These are phyloP conservation scores for Blastocystis hominis DNA, from an alignment of 352 stramenopile genomes.

Conservation along the genomic window DNA sequence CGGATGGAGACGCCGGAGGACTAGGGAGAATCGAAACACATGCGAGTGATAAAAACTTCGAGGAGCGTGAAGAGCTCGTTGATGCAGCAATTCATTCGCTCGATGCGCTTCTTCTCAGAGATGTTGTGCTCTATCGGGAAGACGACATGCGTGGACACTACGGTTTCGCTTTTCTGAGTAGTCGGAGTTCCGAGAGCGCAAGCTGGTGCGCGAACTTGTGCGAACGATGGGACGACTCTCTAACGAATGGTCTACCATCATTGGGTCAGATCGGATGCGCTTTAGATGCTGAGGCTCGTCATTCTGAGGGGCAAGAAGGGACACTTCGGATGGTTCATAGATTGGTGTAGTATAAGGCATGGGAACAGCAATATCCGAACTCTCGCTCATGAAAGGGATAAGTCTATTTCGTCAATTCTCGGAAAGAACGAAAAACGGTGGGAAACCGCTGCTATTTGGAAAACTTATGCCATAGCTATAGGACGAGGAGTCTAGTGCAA, in stretches of 20 bases:
- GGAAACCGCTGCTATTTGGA: background rate
- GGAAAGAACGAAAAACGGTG: background rate
- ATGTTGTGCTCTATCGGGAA: constrained; percentile 54
- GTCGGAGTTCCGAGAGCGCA: background rate
- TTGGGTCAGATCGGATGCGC: background rate
- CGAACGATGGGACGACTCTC: background rate
- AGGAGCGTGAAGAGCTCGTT: constrained; percentile 49
- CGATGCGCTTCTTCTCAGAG: constrained; percentile 55
- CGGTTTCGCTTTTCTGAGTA: constrained; percentile 14
- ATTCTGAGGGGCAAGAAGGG: too few species aligned
- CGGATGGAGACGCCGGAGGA: constrained; percentile 41
- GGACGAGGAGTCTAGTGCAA: background rate
- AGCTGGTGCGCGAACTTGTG: background rate
- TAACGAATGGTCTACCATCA: background rate
- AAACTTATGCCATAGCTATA: constrained; percentile 47
- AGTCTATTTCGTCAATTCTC: background rate
- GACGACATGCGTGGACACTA: background rate
- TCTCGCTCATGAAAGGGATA: background rate
- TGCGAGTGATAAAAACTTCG: background rate
- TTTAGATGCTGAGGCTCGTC: background rate
- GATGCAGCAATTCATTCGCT: constrained; percentile 54
- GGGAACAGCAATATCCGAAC: background rate
- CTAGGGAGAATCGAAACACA: background rate
- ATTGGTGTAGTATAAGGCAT: background rate
- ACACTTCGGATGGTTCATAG: background rate